These are phyloP conservation scores for Diaporthe sp. DNA, from an alignment of 2,329 filamentous ascomycete species.

Conservation along the genomic window DNA sequence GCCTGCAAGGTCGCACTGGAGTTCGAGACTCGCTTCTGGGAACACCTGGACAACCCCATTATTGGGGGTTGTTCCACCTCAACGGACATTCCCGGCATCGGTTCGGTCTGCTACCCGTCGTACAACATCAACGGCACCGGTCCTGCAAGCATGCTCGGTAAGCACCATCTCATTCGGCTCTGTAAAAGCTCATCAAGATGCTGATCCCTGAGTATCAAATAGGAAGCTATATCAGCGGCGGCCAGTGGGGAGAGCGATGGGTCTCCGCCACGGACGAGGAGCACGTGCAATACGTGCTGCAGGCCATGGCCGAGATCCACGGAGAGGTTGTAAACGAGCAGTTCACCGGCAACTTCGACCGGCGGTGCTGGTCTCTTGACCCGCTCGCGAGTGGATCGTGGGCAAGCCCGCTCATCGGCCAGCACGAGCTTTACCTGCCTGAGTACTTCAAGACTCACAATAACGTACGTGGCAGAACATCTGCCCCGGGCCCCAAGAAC, in stretches of 20 bases:
- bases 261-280: conserved; percentile 64
- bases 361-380: conserved; percentile 74
- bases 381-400: conserved; percentile 71
- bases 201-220: background rate
- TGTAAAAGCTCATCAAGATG: background rate
- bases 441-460: conserved; percentile 78
- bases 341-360: conserved; percentile 73
- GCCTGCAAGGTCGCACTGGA: conserved; percentile 73
- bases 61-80: conserved; percentile 69
- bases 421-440: conserved; percentile 77
- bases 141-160: conserved; percentile 69
- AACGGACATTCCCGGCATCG: conserved; percentile 70
- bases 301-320: conserved; percentile 76
- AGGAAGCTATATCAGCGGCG: conserved; percentile 60
- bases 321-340: conserved; percentile 68
- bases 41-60: conserved; percentile 63
- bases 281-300: conserved; percentile 71
- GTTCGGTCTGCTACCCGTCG: conserved; percentile 73
- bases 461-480: conserved; percentile 49
- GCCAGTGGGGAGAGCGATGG: conserved; percentile 50
- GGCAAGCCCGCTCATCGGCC: conserved; percentile 68
- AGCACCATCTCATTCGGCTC: accelerated
- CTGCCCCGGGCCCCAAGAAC: accelerated
- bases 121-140: conserved; percentile 67
- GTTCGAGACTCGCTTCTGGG: conserved; percentile 73